Base-by-base conservation (phyloP, 495 filamentous ascomycete species). In the Geoglossum glabrum region DNA sequence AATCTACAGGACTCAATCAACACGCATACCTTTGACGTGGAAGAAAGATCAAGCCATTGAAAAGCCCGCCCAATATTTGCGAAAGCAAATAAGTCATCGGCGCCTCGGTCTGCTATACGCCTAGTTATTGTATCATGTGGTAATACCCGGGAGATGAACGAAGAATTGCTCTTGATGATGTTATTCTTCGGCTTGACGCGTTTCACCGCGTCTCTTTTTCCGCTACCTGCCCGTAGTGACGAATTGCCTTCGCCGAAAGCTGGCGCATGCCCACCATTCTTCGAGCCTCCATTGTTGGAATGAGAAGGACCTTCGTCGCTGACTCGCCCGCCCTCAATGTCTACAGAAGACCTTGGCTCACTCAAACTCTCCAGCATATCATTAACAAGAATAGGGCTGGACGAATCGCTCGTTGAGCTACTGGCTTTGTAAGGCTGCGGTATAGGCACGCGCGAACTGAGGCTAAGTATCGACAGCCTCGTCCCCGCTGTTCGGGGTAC, bases 121-220 rank as follows among this genome's bases (percentile, higher is more conserved):
- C 93, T 95, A 0, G 72, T 71, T 27, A 92, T 67, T 10, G 77
- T 73, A 61, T 98, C 93, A 67, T 95, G 85, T 7, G 86, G 79
- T 50, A 96, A 93, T n/a, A 95, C 90, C 55, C 92, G 73, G 6
- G 90, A 95, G 23, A 98, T 88, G 65, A 95, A 97, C 3, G 88
- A 90, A 21, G 92, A 97, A 69, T 94, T 96, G 71, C 87, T 96
- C 74, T 98, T 98, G 43, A 89, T 79, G 63, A 98, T 89, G 67
- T 92, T 97, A 68, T 87, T 95, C 72, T 95, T 96, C 11, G 92
- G 93, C 69, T 97, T 98, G 60, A 83, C 76, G 63, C 81, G 72
- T 69, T 94, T 95, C 54, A 75, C 71, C 3, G 77, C 74, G 62
- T 95, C 89, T 69, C 88, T 95, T n/a, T 75, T 68, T 25, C 68